Evolutionary conservation across 768 basidiomycete genomes (phyloP).

Genomic region (Rossbeevera mucosa): DNA sequence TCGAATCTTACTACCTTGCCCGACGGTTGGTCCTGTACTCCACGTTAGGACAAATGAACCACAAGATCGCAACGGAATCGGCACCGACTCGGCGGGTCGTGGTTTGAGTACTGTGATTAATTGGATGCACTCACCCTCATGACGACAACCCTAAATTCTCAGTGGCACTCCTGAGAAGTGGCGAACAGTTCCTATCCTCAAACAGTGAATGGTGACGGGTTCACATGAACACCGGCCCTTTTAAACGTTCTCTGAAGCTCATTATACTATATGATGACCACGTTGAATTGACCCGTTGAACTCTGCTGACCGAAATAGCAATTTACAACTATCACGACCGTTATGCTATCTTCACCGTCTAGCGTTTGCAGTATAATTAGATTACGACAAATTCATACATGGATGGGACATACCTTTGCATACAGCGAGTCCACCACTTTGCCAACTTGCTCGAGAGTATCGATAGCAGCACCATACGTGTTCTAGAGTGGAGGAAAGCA

Average conservation of each 20-base stretch:
- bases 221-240: not conserved
- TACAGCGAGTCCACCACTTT: conserved; percentile 95
- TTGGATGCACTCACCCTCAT: not conserved
- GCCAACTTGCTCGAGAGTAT: conserved; percentile 83
- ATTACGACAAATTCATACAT: not conserved
- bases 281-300: not conserved
- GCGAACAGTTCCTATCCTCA: not conserved
- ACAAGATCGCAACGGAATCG: not conserved
- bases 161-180: not conserved
- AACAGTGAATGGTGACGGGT: not conserved
- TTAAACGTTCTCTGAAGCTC: not conserved
- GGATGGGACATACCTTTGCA: conserved; percentile 55
- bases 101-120: not conserved
- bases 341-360: conserved; percentile 45
- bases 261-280: not conserved
- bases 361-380: not conserved
- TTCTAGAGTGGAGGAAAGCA: conserved; percentile 44
- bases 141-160: not conserved
- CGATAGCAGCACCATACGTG: conserved; percentile 83
- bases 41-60: not conserved
- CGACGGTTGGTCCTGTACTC: not conserved
- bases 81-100: not conserved
- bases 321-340: not conserved
- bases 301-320: not conserved
- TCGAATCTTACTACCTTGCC: not conserved